Evolutionary conservation across 2,329 filamentous ascomycete species (phyloP), one percentile per base, ranked within the genome.

Genomic region (Emmonsiellopsis sp.): DNA sequence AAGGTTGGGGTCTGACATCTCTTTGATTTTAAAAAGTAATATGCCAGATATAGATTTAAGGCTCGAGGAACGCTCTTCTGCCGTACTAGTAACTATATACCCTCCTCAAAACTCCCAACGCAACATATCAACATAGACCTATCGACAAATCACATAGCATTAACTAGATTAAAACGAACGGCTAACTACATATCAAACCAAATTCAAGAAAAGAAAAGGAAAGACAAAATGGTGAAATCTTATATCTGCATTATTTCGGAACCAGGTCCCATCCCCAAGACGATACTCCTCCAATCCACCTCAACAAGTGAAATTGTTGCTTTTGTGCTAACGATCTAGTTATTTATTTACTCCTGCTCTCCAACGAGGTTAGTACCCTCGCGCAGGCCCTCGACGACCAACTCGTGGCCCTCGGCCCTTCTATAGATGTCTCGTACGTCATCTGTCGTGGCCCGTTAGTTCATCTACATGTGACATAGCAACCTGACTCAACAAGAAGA

Each of bases 381-480:
- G 69, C 89, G 81, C 66, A 94, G 75, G 43, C 88, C 88, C 73
- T 94, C 87, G 46, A 95, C 88, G 66, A 88, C 85, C 62, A 95
- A 77, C 70, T 92, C 87, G 70, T 93, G 82, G 53, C 89, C 88
- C 57, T 86, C 83, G 61, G 85, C 86, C 64, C 93, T 84, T 62
- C 76, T 79, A 78, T 95, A 98, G 64, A 98, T 89, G 70, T 97
- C 89, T 76, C 85, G 86, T 67, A 98, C 91, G 72, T 98, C 92
- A 70, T 96, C 93, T 75, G 32, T 55, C 13, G 38, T 31, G 5
- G 16, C 30, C 34, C 16, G 15, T 30, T 31, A 48, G 16, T 52
- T 50, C 20, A 55, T 40, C 13, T 30, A 43, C 41, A 11, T n/a
- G 2, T 37, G 7, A 1, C 40, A 42, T 42, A 47, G 1, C 11